phyloP scores from a whole-genome alignment of 2,329 filamentous ascomycete genomes.

The Fusarium decemcellulare region DNA sequence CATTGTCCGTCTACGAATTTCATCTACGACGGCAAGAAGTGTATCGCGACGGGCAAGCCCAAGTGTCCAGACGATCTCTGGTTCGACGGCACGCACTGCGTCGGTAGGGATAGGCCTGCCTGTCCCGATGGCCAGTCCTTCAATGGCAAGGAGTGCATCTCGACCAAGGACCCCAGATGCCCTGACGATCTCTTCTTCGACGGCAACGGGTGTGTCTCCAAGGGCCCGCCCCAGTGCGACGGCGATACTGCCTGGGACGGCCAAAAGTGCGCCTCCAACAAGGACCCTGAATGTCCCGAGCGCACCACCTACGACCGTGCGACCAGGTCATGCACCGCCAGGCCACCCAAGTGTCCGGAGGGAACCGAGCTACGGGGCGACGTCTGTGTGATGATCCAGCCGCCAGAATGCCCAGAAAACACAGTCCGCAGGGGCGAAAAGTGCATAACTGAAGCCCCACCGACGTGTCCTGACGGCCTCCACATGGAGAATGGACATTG shows the following conservation, averaged over 20 bases:
- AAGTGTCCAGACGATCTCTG: neutral
- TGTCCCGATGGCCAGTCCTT: neutral
- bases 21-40: neutral
- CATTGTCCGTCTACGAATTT: neutral
- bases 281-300: neutral
- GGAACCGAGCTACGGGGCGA: neutral
- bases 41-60: neutral
- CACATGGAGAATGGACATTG: neutral
- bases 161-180: neutral
- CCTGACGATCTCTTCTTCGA: slow-evolving; percentile 2
- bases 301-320: neutral
- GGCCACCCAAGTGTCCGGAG: neutral
- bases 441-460: neutral
- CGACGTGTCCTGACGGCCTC: neutral
- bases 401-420: neutral
- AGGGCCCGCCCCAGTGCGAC: neutral
- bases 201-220: neutral
- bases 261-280: neutral
- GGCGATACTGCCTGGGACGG: slow-evolving; percentile 1
- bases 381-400: neutral
- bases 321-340: neutral
- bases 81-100: neutral
- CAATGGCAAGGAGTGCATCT: slow-evolving; percentile 3
- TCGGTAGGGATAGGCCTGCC: neutral
- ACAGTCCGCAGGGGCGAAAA: neutral